phyloP scores from a whole-genome alignment of 2,329 filamentous ascomycete species.

The Arthroderma sp. region DNA sequence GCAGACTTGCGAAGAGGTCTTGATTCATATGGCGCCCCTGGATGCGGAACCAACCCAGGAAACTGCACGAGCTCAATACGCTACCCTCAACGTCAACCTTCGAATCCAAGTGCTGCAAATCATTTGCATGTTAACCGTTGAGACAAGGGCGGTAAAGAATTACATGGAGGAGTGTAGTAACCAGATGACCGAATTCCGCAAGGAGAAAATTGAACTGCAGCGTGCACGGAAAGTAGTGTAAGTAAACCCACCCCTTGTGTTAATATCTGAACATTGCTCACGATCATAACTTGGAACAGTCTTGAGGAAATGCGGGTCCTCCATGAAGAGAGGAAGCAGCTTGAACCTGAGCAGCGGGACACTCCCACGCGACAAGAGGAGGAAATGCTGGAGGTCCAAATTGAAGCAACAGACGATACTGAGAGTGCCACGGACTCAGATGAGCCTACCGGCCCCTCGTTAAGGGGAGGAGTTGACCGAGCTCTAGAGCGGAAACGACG shows the following conservation, averaged over 20 bases:
- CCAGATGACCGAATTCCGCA: constrained; percentile 87
- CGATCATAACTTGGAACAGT: constrained; percentile 15
- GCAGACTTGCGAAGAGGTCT: constrained; percentile 62
- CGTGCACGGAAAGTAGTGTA: constrained; percentile 56
- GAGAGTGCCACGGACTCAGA: constrained; percentile 15
- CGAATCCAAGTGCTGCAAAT: constrained; percentile 72
- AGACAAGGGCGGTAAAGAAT: constrained; percentile 72
- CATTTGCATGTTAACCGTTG: constrained; percentile 70
- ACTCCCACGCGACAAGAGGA: constrained; percentile 32
- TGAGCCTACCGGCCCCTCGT: constrained; percentile 42
- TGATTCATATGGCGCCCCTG: constrained; percentile 68
- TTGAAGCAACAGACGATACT: constrained; percentile 44
- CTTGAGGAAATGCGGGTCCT: constrained; percentile 36
- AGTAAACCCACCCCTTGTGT: constrained; percentile 23
- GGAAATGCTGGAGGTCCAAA: constrained; percentile 40
- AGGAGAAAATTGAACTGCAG: constrained; percentile 90
- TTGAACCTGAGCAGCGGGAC: constrained; percentile 37
- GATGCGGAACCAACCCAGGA: constrained; percentile 63
- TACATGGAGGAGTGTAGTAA: constrained; percentile 89
- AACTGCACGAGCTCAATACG: constrained; percentile 61
- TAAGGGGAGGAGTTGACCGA: constrained; percentile 54
- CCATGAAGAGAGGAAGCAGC: constrained; percentile 37
- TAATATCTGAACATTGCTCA: neutral
- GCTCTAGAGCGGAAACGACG: constrained; percentile 67
- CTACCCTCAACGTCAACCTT: constrained; percentile 66